Conservation (phyloP, 208 protist genomes). For the Trichomonas vaginalis region DNA sequence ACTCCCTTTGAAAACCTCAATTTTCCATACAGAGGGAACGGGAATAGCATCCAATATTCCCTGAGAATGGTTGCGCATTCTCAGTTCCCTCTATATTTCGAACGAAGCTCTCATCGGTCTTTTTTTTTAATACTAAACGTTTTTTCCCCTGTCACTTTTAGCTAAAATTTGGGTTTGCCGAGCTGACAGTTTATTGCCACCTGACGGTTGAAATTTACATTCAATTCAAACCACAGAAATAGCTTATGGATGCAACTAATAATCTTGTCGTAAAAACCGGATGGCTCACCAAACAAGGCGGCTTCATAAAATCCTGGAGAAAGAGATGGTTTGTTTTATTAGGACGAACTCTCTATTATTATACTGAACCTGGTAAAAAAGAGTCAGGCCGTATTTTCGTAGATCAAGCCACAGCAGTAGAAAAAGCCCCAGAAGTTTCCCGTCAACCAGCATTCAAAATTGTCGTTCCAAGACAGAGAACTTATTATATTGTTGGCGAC, state of each 20-base stretch:
- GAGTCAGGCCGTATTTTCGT: neutral
- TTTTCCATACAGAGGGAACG: too few species aligned
- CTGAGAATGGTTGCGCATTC: too few species aligned
- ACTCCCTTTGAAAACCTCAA: too few species aligned
- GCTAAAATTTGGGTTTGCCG: too few species aligned
- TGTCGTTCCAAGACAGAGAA: neutral
- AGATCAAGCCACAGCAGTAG: neutral
- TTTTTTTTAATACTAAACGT: too few species aligned
- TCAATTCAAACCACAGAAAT: too few species aligned
- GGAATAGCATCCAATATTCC: too few species aligned
- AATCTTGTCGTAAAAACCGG: neutral
- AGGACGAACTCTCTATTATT: conserved; percentile 3
- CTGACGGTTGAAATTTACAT: too few species aligned
- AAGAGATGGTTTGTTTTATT: conserved; percentile 22
- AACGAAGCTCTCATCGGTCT: too few species aligned
- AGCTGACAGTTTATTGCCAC: too few species aligned
- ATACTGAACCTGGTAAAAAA: neutral
- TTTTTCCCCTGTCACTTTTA: too few species aligned
- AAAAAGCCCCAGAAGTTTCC: neutral
- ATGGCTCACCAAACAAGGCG: conserved; percentile 21
- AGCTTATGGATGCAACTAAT: neutral
- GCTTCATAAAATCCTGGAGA: conserved; percentile 17
- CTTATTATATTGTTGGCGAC: neutral
- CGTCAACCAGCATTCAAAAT: neutral
- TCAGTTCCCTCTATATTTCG: too few species aligned